Evolutionary conservation across 202 grass and related monocot species (phyloP).

Genomic region (Panicum hallii): DNA sequence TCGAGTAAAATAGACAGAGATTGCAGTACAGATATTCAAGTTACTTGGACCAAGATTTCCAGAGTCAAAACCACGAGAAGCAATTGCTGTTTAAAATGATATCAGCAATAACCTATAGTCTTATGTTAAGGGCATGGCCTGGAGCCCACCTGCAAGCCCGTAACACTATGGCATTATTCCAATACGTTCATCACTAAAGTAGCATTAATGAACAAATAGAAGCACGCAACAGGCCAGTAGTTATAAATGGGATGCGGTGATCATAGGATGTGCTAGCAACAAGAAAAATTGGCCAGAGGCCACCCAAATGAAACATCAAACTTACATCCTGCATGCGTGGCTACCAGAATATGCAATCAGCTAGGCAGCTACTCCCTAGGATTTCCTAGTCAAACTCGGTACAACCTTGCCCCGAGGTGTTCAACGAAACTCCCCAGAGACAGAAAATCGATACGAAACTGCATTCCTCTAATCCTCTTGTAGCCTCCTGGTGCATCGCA

Average conservation of each 20-base stretch:
- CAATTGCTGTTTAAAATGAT: conserved; percentile 12
- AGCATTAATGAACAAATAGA: conserved; percentile 15
- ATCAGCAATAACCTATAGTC: background rate
- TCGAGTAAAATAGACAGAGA: background rate
- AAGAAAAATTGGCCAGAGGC: background rate
- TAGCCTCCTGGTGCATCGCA: background rate
- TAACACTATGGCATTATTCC: background rate
- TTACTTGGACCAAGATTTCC: background rate
- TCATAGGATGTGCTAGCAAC: background rate
- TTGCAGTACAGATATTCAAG: conserved; percentile 8
- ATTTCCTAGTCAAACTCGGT: background rate
- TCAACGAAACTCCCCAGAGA: conserved; percentile 34
- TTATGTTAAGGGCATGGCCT: background rate
- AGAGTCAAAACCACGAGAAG: background rate
- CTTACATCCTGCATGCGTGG: conserved; percentile 4
- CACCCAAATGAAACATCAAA: background rate
- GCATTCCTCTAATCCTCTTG: background rate
- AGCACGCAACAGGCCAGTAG: background rate
- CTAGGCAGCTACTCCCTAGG: background rate
- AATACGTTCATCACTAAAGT: background rate
- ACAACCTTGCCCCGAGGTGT: background rate
- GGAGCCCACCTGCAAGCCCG: background rate
- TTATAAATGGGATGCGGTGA: background rate
- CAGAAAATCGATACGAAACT: background rate
- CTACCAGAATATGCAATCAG: background rate